Evolutionary conservation across 2,329 filamentous ascomycete species (phyloP), one percentile per base, ranked within the genome.

Genomic region (Exophiala lecanii-corni): DNA sequence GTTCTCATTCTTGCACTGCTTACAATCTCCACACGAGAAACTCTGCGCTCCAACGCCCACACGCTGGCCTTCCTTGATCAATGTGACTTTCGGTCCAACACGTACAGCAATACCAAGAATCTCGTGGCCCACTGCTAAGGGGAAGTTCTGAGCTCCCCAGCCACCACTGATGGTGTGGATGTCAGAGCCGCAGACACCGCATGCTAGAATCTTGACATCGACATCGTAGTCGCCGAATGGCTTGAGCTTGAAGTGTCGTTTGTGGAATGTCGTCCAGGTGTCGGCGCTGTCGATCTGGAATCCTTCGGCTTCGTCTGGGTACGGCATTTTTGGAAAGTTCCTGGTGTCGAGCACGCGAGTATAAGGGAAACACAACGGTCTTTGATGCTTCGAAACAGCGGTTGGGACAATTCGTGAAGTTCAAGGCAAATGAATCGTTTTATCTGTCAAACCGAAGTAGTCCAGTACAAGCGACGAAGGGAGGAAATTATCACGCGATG

Each of bases 141-240:
- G 66, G 45, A 68, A 69, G 43, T 65, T 57, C 5, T 63, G 54
- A 15, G 61, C 61, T 1, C 54, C 62, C 45, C 45, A 49, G 23
- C 35, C 41, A 9, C 32, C 26, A 28, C 13, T 7, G 23, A 36
- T 35, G 15, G 32, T 45, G 20, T 51, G 78, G 26, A 81, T 36
- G 50, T 82, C 79, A 0, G 73, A 74, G 41, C 77, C 79, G 57
- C 80, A 84, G 51, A 84, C 73, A 47, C 80, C 79, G 52, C 78
- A 89, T 59, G 78, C 81, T 54, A 88, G 80, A 57, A 94, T 82
- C 71, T 89, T 84, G 65, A 94, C 78, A 62, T 94, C 87, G 57
- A 94, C 79, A 60, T 94, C 37, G 65, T 86, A 76, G 61, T 89
- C 85, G 54, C 82, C 86, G 62, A 92, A 92, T n/a, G 85, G 84